Conservation (phyloP, 2,329 filamentous ascomycete genomes). For the Aspergillus brunneoviolaceus region DNA sequence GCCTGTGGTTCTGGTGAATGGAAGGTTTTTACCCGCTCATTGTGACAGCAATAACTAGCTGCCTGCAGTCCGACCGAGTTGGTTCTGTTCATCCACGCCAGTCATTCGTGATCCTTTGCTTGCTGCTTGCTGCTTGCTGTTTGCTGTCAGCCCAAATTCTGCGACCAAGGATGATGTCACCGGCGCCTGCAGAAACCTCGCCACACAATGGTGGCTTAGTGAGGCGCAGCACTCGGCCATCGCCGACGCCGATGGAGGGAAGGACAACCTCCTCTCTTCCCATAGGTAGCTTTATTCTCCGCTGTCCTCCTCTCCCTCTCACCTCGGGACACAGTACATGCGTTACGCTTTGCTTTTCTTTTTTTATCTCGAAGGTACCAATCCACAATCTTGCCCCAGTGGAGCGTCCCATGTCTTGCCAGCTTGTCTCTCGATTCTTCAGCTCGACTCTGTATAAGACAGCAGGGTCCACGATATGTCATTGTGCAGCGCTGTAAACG, state of each 20-base stretch:
- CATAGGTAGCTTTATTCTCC: not conserved
- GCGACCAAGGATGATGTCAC: slow-evolving; percentile 7
- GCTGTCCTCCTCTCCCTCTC: not conserved
- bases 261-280: not conserved
- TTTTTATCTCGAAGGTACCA: not conserved
- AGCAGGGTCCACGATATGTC: slow-evolving; percentile 8
- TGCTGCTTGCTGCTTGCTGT: not conserved
- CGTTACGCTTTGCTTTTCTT: slow-evolving; percentile 2
- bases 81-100: not conserved
- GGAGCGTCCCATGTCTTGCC: not conserved
- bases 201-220: slow-evolving; percentile 15
- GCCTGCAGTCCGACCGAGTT: not conserved
- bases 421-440: not conserved
- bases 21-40: not conserved
- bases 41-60: not conserved
- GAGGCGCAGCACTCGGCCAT: slow-evolving; percentile 17
- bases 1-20: too few relatives aligned
- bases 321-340: not conserved
- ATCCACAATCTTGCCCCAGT: slow-evolving; percentile 1
- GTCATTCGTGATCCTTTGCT: not conserved
- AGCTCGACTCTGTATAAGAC: not conserved
- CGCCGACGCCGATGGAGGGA: slow-evolving; percentile 7
- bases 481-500: slow-evolving; percentile 1
- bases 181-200: slow-evolving; percentile 15
- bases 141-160: slow-evolving; percentile 1